A percentile compares a stretch with the other conserved stretches of the same genome.
phyloP scores from a whole-genome alignment of 257 asterid species.

The Rubia yunnanensis region DNA sequence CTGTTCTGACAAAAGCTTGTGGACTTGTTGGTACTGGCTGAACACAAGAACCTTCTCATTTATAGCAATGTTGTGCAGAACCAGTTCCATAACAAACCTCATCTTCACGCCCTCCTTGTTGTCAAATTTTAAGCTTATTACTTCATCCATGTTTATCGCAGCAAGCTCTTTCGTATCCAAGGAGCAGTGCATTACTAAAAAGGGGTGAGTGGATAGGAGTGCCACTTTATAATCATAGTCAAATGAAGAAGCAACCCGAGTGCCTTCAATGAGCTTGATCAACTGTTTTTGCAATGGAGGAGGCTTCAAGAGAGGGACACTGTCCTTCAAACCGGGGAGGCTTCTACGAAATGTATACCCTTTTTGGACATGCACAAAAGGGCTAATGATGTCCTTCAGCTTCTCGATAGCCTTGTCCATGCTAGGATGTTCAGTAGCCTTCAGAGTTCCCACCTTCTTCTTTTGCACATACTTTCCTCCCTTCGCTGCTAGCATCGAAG shows the following conservation, averaged over 20 bases:
- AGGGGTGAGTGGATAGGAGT: conserved; percentile 61
- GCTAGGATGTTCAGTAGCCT: conserved; percentile 4
- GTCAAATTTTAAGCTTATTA: conserved; percentile 23
- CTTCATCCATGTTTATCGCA: conserved; percentile 15
- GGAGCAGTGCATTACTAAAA: conserved; percentile 14
- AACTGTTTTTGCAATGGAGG: conserved; percentile 29
- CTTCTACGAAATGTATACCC: conserved; percentile 41
- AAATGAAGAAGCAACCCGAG: conserved; percentile 9
- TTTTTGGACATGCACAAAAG: conserved; percentile 53
- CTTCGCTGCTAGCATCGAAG: conserved; percentile 20
- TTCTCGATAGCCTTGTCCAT: conserved; percentile 21
- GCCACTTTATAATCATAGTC: conserved; percentile 33
- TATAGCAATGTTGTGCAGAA: conserved; percentile 22
- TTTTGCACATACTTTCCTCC: not conserved
- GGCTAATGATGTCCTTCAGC: conserved; percentile 34
- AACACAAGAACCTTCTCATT: conserved; percentile 57
- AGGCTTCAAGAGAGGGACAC: conserved; percentile 41
- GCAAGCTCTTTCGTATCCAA: conserved; percentile 17
- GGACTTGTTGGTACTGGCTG: conserved; percentile 40
- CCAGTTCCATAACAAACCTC: conserved; percentile 41
- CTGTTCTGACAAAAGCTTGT: conserved; percentile 33
- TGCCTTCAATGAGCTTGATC: conserved; percentile 23
- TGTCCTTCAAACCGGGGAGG: conserved; percentile 51
- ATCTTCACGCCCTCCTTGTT: conserved; percentile 48
- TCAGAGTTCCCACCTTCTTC: not conserved